Evolutionary conservation across 2,329 filamentous ascomycete genomes (phyloP), one percentile per base, ranked within the genome.

Genomic region (Erysiphe pisi): DNA sequence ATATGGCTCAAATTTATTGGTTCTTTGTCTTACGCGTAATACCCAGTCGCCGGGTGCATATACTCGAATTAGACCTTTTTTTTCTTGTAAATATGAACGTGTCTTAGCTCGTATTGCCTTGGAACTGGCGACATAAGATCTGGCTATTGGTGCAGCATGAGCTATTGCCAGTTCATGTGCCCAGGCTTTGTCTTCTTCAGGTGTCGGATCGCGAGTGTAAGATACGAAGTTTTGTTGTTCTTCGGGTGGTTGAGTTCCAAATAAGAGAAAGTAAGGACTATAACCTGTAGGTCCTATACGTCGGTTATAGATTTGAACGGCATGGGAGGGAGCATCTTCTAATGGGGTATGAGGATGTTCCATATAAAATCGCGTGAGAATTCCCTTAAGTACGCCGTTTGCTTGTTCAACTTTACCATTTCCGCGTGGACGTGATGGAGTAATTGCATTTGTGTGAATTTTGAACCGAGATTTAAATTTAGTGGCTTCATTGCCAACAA

Each of bases 391-490:
- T 43, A 40, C 65, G 9, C 65, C 65, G 40, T 71, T 71, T 71
- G 65, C 65, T n/a, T 71, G 18, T 45, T 73, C 68, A 9, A 43
- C 68, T 25, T 73, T 73, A 1, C 31, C 31, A n/a, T 73, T 73
- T 1, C 68, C 68, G 4, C 36, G 28, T 9, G 36, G 4, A 43
- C 68, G 14, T 25, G 40, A 40, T 3, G 68, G 68, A 43, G 68
- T 73, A 47, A 45, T 43, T 1, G 40, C 45, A 9, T 43, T 45
- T 47, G 31, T 31, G 1, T n/a, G 18, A 22, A 40, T 73, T n/a
- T 40, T 40, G 40, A 22, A n/a, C 25, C 3, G 8, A n/a, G 31
- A 16, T n/a, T 73, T 31, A 16, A 31, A 47, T 25, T 22, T 40
- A 9, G 40, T 43, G 49, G 36, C 40, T 22, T 31, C 31, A 43